A percentile compares a stretch with the other conserved stretches of the same genome.
Evolutionary conservation across 805 yeast species (phyloP).

Genomic region (Kodamaea leandrae): DNA sequence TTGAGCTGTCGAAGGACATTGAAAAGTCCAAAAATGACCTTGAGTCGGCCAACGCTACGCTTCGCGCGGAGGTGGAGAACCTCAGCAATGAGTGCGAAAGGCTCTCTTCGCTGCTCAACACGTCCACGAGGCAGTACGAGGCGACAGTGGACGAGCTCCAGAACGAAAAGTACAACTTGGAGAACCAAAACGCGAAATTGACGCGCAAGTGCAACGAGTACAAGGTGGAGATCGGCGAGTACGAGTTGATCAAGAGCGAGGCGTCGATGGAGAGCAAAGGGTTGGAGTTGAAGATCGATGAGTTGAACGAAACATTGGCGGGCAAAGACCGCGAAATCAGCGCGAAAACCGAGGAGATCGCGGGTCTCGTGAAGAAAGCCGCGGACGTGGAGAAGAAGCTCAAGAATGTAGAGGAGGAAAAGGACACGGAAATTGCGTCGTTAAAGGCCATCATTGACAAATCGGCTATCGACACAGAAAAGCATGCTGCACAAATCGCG

Average conservation of each 20-base stretch:
- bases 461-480: constrained; percentile 19
- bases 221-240: constrained; percentile 40
- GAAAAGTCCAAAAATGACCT: not conserved
- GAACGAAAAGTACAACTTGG: constrained; percentile 41
- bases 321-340: constrained; percentile 22
- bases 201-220: constrained; percentile 41
- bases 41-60: not conserved
- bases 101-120: constrained; percentile 38
- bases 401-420: not conserved
- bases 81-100: constrained; percentile 56
- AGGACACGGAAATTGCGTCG: constrained; percentile 2
- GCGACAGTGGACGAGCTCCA: constrained; percentile 32
- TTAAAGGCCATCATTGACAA: constrained; percentile 6
- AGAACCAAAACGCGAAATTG: constrained; percentile 37
- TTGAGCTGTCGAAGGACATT: not conserved
- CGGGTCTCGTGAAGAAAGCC: constrained; percentile 13
- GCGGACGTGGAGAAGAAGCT: not conserved
- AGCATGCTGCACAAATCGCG: constrained; percentile 25
- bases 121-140: constrained; percentile 37
- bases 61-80: constrained; percentile 26
- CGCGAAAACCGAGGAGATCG: constrained; percentile 15
- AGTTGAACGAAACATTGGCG: constrained; percentile 41
- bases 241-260: constrained; percentile 39
- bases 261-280: constrained; percentile 41
- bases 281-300: constrained; percentile 40